Evolutionary conservation across 1,139 yeast genomes (phyloP), one percentile per base, ranked within the genome.

Genomic region (Suhomyces choctaworum): DNA sequence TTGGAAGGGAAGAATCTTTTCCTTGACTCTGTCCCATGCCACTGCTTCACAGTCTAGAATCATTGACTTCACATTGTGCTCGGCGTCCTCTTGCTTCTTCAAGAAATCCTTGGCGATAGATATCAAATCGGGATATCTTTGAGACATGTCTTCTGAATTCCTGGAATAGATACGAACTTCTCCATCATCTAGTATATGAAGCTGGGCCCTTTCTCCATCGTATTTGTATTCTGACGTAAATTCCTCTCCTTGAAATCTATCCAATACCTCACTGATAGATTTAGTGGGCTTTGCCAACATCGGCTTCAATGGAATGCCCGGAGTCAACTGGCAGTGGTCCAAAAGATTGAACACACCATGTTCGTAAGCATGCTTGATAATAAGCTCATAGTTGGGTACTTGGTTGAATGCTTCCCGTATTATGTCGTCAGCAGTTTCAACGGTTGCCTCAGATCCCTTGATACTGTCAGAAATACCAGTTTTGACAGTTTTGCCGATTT

Each of bases 261-360:
- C 96, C 40, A 92, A 70, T 0, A 94, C 86, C 55, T 94, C 99
- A 19, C 85, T 76, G 29, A 94, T 82, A 3, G 96, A 78, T 53
- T 92, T 92, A 0, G 98, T 90, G 2, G 99, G 98, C 56, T 92
- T 92, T 4, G 99, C 99, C 52, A 92, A 75, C 98, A 92, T 92
- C 0, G 99, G 98, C 54, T 90, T 90, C 50, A 92, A 69, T 1
- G 99, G 99, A 11, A 94, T 80, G 2, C 98, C 97, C 0, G 98
- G 96, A 7, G 82, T 80, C 40, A 92, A 64, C 29, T 79, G 80
- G 51, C 95, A 81, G 47, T 82, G 78, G 9, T 83, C 82, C 28
- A 76, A 66, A 23, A 92, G 58, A 29, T 82, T 69, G 47, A 70
- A 62, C 3, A 90, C 71, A 0, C 97, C 97, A 51, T 77, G 57